Conservation (phyloP, 192 early-diverging fungal species). For the Thamnidium elegans region DNA sequence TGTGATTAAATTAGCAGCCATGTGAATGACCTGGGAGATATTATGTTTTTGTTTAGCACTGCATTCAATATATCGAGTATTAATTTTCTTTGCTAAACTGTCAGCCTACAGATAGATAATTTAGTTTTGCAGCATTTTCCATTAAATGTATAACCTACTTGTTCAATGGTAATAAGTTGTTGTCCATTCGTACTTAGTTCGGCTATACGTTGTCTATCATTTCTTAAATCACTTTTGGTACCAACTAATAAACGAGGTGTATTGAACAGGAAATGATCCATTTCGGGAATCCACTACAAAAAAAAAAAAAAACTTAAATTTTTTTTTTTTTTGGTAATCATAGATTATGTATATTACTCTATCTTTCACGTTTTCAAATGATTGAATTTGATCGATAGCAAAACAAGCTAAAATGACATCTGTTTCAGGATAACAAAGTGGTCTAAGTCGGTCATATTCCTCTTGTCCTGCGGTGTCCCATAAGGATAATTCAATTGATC, state of each 20-base stretch:
- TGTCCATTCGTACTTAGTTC: conserved; percentile 51
- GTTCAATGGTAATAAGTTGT: conserved; percentile 1
- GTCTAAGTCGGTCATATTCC: conserved; percentile 89
- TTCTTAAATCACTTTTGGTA: conserved; percentile 88
- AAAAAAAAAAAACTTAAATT: neutral
- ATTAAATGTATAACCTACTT: neutral
- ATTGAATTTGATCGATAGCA: conserved; percentile 15
- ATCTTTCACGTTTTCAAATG: conserved; percentile 23
- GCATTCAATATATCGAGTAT: conserved; percentile 13
- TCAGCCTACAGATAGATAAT: neutral
- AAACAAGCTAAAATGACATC: conserved; percentile 25
- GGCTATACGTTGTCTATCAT: conserved; percentile 73
- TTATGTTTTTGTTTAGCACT: conserved; percentile 3
- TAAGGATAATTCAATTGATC: conserved; percentile 86
- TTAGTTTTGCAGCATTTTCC: neutral
- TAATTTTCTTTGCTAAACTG: conserved; percentile 1
- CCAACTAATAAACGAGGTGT: conserved; percentile 82
- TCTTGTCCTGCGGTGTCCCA: conserved; percentile 96
- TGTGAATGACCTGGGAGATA: conserved; percentile 4
- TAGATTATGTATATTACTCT: conserved; percentile 4
- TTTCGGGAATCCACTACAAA: conserved; percentile 80
- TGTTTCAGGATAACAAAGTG: conserved; percentile 90
- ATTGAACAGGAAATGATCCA: conserved; percentile 80
- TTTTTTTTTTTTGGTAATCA: neutral
- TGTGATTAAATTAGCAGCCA: neutral